A percentile compares a stretch with the other conserved stretches of the same genome.
Conservation (phyloP, 1,139 yeast genomes). For the Suhomyces ambrosiae region DNA sequence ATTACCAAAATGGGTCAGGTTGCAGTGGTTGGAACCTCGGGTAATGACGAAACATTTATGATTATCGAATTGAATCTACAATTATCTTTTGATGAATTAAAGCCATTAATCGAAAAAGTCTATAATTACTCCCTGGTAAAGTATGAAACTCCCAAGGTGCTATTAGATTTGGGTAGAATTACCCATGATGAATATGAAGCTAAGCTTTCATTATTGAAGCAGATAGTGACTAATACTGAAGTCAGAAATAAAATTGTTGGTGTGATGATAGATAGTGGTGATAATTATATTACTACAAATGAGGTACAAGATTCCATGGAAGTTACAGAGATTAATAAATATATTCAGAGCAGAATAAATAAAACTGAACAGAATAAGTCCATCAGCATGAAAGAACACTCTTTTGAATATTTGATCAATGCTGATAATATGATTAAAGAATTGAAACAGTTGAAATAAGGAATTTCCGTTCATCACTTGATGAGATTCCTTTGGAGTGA, state of each 20-base stretch:
- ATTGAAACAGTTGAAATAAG: constrained; percentile 5
- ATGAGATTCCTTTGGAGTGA: neutral
- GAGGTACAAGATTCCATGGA: neutral
- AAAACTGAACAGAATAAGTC: constrained; percentile 5
- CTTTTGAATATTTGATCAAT: constrained; percentile 23
- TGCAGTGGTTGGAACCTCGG: constrained; percentile 47
- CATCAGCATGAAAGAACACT: constrained; percentile 15
- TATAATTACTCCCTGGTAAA: constrained; percentile 22
- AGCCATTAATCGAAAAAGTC: constrained; percentile 20
- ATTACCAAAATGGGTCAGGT: constrained; percentile 47
- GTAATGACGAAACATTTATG: constrained; percentile 49
- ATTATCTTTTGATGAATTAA: constrained; percentile 19
- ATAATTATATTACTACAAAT: constrained; percentile 28
- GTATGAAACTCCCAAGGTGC: constrained; percentile 23
- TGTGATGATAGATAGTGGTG: constrained; percentile 44
- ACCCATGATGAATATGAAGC: constrained; percentile 20
- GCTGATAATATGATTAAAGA: constrained; percentile 31
- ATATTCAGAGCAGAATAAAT: constrained; percentile 19
- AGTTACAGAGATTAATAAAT: constrained; percentile 6
- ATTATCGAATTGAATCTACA: constrained; percentile 29
- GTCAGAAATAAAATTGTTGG: constrained; percentile 31
- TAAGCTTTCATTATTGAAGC: constrained; percentile 18
- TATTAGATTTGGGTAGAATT: constrained; percentile 37
- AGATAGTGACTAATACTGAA: constrained; percentile 17
- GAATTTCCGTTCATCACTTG: neutral